Evolutionary conservation across 345 rosid species (phyloP), one percentile per base, ranked within the genome.

Genomic region (Cardamine occulta): DNA sequence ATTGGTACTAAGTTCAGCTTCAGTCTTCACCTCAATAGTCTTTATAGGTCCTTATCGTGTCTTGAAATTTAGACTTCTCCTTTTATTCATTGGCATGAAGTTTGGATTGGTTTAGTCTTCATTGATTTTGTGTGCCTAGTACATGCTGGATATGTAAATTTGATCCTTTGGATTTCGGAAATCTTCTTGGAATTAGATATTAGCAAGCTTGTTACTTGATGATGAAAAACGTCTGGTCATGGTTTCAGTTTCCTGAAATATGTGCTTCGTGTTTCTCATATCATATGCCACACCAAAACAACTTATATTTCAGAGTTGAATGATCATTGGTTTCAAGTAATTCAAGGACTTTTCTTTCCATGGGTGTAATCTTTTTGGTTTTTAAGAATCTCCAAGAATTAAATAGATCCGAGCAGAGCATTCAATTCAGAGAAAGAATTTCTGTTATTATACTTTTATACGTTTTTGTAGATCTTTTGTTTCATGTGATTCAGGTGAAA

Each of bases 401-500:
- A 60, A 37, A 9, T 52, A 47, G 44, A 66, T 48, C 42, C 18
- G 44, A 58, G 62, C 17, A 2, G 34, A 48, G 44, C n/a, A 17
- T 31, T 51, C 6, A 29, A 17, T 31, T 51, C 6, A 29, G 63
- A 61, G 37, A n/a, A 39, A 0, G 5, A 12, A 39, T 4, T 8
- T 35, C 14, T 11, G 13, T 10, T 39, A 0, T 12, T 39, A 13
- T 40, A 40, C 6, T 40, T 40, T 40, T 12, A 17, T 54, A 53
- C 44, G 28, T 42, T 28, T 60, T 15, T 70, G 66, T 69, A 63
- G 80, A 70, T 55, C 53, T 14, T 76, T 77, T 71, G 52, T 77
- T 70, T 54, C 34, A 54, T 76, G 75, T 69, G 75, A 54, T 62
- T 76, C 80, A 76, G 74, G 80, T 61, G 75, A 74, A 47, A 68